These are phyloP conservation scores for Pleurotus ostreatus DNA, from an alignment of 768 basidiomycete genomes.

Conservation along the genomic window DNA sequence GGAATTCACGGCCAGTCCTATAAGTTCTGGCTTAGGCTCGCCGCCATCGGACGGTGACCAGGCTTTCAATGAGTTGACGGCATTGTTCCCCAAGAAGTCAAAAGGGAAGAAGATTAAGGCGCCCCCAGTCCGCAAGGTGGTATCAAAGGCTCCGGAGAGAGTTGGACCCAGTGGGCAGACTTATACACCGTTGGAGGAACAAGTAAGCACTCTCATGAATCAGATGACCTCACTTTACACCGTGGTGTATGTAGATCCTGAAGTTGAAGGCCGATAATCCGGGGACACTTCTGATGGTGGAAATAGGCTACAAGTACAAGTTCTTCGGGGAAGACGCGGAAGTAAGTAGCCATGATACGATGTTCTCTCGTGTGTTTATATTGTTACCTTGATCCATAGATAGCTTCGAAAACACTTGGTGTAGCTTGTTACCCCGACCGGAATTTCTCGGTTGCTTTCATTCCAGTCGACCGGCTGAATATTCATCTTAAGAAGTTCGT, in stretches of 20 bases:
- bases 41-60: constrained; percentile 31
- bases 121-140: constrained; percentile 20
- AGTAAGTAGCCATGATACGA: constrained; percentile 28
- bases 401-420: constrained; percentile 73
- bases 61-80: constrained; percentile 42
- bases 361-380: not conserved
- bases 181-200: constrained; percentile 77
- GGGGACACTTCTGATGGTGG: constrained; percentile 69
- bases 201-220: constrained; percentile 31
- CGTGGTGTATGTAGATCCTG: constrained; percentile 34
- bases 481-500: constrained; percentile 74
- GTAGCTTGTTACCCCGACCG: constrained; percentile 70
- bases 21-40: not conserved
- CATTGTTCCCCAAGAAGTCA: constrained; percentile 38
- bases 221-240: not conserved
- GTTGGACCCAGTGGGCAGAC: constrained; percentile 67
- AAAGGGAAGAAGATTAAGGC: constrained; percentile 31
- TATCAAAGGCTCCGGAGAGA: constrained; percentile 22
- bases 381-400: constrained; percentile 30
- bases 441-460: constrained; percentile 72
- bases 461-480: constrained; percentile 65
- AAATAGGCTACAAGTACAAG: constrained; percentile 80
- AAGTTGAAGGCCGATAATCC: constrained; percentile 61
- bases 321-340: constrained; percentile 86
- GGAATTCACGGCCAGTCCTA: constrained; percentile 4